Evolutionary conservation across 2,329 filamentous ascomycete species (phyloP), one percentile per base, ranked within the genome.

Genomic region (Colletotrichum abscissum): DNA sequence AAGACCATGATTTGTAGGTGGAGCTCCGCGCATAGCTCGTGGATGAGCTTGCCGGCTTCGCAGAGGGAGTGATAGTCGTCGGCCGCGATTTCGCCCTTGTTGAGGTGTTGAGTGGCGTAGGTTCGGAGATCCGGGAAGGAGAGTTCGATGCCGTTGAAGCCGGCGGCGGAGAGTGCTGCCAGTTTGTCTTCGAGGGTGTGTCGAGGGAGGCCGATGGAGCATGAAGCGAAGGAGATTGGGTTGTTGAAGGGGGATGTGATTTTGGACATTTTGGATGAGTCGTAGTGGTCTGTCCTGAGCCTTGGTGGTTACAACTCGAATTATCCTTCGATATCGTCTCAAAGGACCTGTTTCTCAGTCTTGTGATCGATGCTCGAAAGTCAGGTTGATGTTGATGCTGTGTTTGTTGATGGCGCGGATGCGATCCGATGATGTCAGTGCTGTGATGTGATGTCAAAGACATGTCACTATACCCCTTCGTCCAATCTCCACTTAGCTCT

Each of bases 101-200:
- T 84, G 4, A 90, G 80, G 3, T 87, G 81, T 8, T 78, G 74
- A 4, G 84, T 84, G 4, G 90, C 92, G 76, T 93, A 94, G 6
- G 88, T 82, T 12, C 92, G 80, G 2, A 96, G 89, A 76, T 95
- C 93, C 0, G 92, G 92, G 83, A 95, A 94, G 0, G 91, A 91
- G 8, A 95, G 88, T 81, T 95, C 94, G 72, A 95, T 91, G 16
- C 87, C 92, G 12, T 86, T 83, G 80, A 95, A 94, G 2, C 91
- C 92, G 1, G 89, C 91, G 1, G 84, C 83, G n/a, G 90, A 85
- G 76, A 95, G 90, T 55, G 91, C 90, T 56, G 87, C 82, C 12
- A 93, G 85, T 75, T 92, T 92, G 56, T 89, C 83, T 52, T 88
- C 88, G 1, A 93, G 86, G 1, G 87, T 89, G 72, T 89, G 86